These are phyloP conservation scores for Phytophthora uliginosa DNA, from an alignment of 352 stramenopile genomes.

Conservation along the genomic window DNA sequence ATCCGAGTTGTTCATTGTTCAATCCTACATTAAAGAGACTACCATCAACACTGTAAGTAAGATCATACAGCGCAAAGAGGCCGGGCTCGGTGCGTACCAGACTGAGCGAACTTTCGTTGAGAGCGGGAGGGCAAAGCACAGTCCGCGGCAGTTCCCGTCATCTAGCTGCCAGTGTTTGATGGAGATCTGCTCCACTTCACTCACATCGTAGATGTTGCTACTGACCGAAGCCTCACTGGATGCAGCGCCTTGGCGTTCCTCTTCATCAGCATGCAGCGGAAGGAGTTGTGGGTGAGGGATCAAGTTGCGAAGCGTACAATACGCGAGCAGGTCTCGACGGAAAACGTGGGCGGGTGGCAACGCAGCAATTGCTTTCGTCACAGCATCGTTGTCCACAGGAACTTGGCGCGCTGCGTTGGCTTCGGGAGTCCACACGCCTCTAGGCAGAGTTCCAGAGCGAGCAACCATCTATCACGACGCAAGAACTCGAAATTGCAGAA, in stretches of 20 bases:
- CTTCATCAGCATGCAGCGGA: slow-evolving; percentile 66
- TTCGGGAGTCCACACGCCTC: slow-evolving; percentile 60
- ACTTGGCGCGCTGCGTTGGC: slow-evolving; percentile 50
- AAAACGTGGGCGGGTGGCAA: slow-evolving; percentile 50
- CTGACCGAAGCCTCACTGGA: slow-evolving; percentile 35
- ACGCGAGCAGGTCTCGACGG: slow-evolving; percentile 69
- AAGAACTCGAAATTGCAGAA: neutral
- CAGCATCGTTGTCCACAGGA: slow-evolving; percentile 18
- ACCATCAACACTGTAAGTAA: neutral
- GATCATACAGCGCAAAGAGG: too few species aligned
- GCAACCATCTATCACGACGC: slow-evolving; percentile 11
- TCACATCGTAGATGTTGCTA: slow-evolving; percentile 62
- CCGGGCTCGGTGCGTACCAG: slow-evolving; percentile 40
- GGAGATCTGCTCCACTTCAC: slow-evolving; percentile 62
- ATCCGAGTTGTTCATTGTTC: slow-evolving; percentile 52
- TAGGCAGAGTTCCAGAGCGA: slow-evolving; percentile 10
- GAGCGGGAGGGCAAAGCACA: slow-evolving; percentile 69
- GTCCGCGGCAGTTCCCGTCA: slow-evolving; percentile 52
- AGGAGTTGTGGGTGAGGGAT: slow-evolving; percentile 76
- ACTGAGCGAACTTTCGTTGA: slow-evolving; percentile 58
- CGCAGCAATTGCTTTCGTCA: slow-evolving; percentile 32
- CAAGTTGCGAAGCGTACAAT: slow-evolving; percentile 61
- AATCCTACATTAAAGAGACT: slow-evolving; percentile 80
- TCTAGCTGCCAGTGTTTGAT: slow-evolving; percentile 82
- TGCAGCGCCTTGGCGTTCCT: slow-evolving; percentile 53